Percentiles rank a stretch among this genome's conserved stretches.
phyloP scores from a whole-genome alignment of 139 green algal genomes.

The Penium margaritaceum region DNA sequence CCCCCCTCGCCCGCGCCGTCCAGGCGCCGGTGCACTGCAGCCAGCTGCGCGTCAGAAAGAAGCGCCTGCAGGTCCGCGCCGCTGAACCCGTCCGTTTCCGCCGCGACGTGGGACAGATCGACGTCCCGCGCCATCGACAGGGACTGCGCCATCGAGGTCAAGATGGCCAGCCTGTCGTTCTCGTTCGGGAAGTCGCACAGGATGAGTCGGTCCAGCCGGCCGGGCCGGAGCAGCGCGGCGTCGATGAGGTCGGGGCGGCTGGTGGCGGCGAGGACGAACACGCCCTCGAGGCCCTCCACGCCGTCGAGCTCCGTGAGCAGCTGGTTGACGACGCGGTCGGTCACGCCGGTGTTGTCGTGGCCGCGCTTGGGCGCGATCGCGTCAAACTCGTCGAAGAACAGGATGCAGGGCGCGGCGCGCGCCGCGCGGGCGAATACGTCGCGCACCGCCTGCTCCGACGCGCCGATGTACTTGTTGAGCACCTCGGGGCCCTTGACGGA shows the following conservation, averaged over 20 bases:
- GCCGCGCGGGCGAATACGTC: conserved; percentile 79
- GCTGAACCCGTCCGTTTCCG: conserved; percentile 40
- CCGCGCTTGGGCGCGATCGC: conserved; percentile 84
- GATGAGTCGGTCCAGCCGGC: conserved; percentile 45
- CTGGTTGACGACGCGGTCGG: conserved; percentile 90
- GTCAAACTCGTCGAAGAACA: conserved; percentile 99
- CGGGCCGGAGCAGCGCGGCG: conserved; percentile 46
- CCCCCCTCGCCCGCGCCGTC: conserved; percentile 4
- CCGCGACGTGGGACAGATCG: conserved; percentile 32
- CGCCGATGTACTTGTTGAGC: conserved; percentile 98
- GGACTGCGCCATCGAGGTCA: conserved; percentile 16
- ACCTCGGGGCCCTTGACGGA: conserved; percentile 87
- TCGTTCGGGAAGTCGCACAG: conserved; percentile 45
- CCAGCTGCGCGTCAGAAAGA: conserved; percentile 48
- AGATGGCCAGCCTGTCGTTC: conserved; percentile 41
- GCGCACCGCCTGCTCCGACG: conserved; percentile 63
- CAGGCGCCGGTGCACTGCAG: conserved; percentile 39
- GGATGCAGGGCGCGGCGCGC: conserved; percentile 78
- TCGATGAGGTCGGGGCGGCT: conserved; percentile 52
- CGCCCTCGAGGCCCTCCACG: conserved; percentile 76
- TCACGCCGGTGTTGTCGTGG: conserved; percentile 88
- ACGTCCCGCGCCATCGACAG: conserved; percentile 46
- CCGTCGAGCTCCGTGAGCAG: conserved; percentile 96
- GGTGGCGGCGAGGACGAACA: conserved; percentile 86
- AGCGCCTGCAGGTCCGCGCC: conserved; percentile 48